These are phyloP conservation scores for Bruguiera hainesii DNA, from an alignment of 441 rosid species.

Conservation along the genomic window DNA sequence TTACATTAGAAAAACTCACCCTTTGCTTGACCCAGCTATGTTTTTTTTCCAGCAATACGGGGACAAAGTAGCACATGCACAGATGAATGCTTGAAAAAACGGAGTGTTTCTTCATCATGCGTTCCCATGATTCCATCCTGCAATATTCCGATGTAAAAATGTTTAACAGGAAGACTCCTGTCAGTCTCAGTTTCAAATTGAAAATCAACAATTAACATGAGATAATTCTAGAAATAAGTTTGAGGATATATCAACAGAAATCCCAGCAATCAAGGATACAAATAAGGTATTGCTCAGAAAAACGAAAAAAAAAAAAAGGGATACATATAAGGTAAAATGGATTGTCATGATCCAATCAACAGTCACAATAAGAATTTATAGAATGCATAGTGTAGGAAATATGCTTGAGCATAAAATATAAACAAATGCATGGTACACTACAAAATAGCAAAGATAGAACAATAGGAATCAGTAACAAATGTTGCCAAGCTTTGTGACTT, in stretches of 20 bases:
- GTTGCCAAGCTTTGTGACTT: neutral
- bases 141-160: slow-evolving; percentile 15
- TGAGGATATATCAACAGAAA: too few species aligned
- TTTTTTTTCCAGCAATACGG: slow-evolving; percentile 79
- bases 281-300: too few species aligned
- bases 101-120: slow-evolving; percentile 96
- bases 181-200: neutral
- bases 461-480: neutral
- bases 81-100: slow-evolving; percentile 88
- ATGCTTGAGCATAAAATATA: too few species aligned
- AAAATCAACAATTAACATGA: too few species aligned
- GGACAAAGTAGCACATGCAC: slow-evolving; percentile 93
- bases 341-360: too few species aligned
- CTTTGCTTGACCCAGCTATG: slow-evolving; percentile 91
- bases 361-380: too few species aligned
- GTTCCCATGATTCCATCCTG: slow-evolving; percentile 98
- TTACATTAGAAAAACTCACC: slow-evolving; percentile 36
- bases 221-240: too few species aligned
- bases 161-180: neutral
- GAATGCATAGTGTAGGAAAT: too few species aligned
- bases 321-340: too few species aligned
- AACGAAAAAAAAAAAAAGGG: too few species aligned
- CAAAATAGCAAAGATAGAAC: neutral
- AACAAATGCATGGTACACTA: too few species aligned
- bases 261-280: too few species aligned